Evolutionary conservation across 768 basidiomycete genomes (phyloP), one percentile per base, ranked within the genome.

Genomic region (Tricholoma flavovirens): DNA sequence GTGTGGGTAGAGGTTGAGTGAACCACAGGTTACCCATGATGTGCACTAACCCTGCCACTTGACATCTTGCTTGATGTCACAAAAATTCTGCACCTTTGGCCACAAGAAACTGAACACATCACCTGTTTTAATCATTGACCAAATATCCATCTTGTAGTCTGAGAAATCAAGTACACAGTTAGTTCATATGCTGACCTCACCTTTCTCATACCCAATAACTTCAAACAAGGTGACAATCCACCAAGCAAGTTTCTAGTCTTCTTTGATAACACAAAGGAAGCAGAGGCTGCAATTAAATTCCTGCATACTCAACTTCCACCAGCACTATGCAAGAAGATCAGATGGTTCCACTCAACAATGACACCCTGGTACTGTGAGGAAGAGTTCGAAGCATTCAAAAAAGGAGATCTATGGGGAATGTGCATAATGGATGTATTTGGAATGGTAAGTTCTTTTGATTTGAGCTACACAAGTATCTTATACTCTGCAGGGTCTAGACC

Each of bases 291-390:
- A 2, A 32, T 46, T n/a, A 33, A 48, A 11, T 56, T 52, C 52
- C 61, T 71, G 2, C 60, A 40, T 1, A 58, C 11, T 4, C 56
- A 19, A 2, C 40, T 71, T 1, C 60, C 61, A 0, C 49, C 4
- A 52, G 32, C 10, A 57, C 24, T 21, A 33, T 62, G n/a, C 3
- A 17, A 42, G 40, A 64, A 63, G 19, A 60, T 71, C 11, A 60
- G 60, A 17, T 69, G 60, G 43, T 72, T 68, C 36, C 66, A 71
- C 32, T 62, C 70, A 0, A 62, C 60, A 8, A 73, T 73, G 69
- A 62, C 64, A 2, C 26, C 46, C 11, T 38, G 56, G 4, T 72
- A 60, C 52, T 62, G 66, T 6, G 60, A 63, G 10, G 58, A 51
- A 2, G 57, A 64, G 24, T 17, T 59, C 0, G 45, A 38, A 10